Base-by-base conservation (phyloP, 768 basidiomycete genomes). In the Russula griseocarnosa region DNA sequence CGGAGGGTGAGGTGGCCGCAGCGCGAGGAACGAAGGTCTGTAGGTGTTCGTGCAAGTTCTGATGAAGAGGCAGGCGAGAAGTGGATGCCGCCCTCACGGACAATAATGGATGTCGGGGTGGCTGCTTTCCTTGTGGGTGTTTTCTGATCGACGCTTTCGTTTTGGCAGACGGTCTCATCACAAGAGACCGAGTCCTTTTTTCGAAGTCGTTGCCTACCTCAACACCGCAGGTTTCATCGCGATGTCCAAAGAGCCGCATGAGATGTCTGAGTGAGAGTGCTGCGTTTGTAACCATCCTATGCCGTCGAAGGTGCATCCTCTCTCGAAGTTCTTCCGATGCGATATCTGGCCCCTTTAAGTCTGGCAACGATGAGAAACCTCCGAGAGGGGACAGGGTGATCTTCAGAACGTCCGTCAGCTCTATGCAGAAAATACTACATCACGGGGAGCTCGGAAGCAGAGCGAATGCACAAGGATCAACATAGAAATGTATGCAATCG, bases 311-410 rank as follows among this genome's bases (percentile, higher is more conserved):
- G 66, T 73, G 76, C 62, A 83, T 75, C 4, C 72, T 73, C 51
- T 82, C 80, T 52, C 76, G 76, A 5, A 87, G 77, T 60, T 85
- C 83, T 55, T 84, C 82, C 10, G 80, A 75, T 58, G 84, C 79
- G 3, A 86, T 74, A 58, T 88, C 86, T 0, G 86, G 83, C 0
- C 86, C 87, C 14, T 75, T 75, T 65, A 82, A 90, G 70, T 92
- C 89, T 77, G 22, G 78, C 76, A 30, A 90, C 74, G 68, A 80
- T 77, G 4, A 76, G 77, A 62, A 79, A 76, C 1, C 80, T 16
- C 88, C 87, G 36, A 83, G 70, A 0, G 87, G 84, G 70, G 89
- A 90, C 18, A 90, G 75, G 0, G 85, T 85, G 16, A 88, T 69
- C 86, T 87, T 56, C 22, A 52, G 0, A 55, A 47, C 11, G 18